Percentiles rank a stretch among this genome's conserved stretches.
These are phyloP conservation scores for Scutellaria minor DNA, from an alignment of 257 asterid genomes.

Conservation along the genomic window DNA sequence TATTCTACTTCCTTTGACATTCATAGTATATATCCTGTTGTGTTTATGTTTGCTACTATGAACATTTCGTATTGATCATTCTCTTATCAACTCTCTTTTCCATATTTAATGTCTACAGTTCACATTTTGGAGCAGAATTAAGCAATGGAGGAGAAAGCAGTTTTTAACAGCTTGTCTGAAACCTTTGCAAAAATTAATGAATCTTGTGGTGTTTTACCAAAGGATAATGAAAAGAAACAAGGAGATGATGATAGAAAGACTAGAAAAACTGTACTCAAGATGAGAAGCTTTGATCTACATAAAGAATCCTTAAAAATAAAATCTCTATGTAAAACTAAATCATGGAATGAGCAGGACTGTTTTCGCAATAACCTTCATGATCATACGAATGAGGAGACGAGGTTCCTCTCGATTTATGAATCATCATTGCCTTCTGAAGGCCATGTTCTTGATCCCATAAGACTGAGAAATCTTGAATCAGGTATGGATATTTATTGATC, in stretches of 20 bases:
- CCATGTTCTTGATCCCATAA: constrained; percentile 11
- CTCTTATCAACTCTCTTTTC: not conserved
- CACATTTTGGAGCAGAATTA: not conserved
- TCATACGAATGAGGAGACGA: constrained; percentile 25
- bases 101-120: constrained; percentile 16
- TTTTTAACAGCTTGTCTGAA: constrained; percentile 20
- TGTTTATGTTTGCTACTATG: not conserved
- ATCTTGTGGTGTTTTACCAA: not conserved
- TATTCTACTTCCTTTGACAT: no score
- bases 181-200: constrained; percentile 24
- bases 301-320: constrained; percentile 31
- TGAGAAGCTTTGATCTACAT: constrained; percentile 43
- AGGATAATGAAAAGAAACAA: no score
- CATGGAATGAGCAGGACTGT: constrained; percentile 13
- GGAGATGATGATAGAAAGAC: constrained; percentile 19
- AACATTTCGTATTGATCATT: not conserved
- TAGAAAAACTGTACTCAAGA: constrained; percentile 27
- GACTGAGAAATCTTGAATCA: constrained; percentile 10
- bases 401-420: constrained; percentile 33
- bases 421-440: constrained; percentile 29
- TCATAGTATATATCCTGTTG: no score
- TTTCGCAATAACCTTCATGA: constrained; percentile 8
- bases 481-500: not conserved
- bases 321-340: constrained; percentile 34
- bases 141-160: constrained; percentile 34